Percentiles rank a stretch among this genome's conserved stretches.
These are phyloP conservation scores for Sporothrix globosa DNA, from an alignment of 2,329 filamentous ascomycete species.

Conservation along the genomic window DNA sequence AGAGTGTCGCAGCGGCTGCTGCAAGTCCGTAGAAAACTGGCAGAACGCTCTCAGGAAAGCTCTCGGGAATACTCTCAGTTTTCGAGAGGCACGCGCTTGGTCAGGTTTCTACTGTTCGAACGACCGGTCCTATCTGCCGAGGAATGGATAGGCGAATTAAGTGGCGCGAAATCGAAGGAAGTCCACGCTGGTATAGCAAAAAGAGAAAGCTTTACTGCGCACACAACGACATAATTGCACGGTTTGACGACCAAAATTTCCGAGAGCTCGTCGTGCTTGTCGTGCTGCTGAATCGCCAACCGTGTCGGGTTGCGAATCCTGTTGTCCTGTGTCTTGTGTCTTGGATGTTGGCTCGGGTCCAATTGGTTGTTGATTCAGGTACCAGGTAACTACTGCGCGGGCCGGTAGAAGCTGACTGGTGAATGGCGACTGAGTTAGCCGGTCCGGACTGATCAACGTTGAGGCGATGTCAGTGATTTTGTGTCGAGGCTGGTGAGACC, in stretches of 20 bases:
- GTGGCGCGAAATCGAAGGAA: neutral
- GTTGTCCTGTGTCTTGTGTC: neutral
- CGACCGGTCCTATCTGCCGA: neutral
- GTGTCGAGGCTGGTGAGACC: slow-evolving; percentile 23
- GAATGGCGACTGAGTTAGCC: slow-evolving; percentile 1
- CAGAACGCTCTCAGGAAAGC: no score
- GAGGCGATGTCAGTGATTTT: slow-evolving; percentile 14
- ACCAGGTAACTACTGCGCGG: neutral
- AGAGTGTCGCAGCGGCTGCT: neutral
- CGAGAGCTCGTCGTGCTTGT: neutral
- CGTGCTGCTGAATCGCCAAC: neutral
- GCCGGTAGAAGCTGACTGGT: neutral
- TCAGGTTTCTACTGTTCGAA: neutral
- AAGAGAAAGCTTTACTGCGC: neutral
- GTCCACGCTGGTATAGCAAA: neutral
- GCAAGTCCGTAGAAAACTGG: neutral
- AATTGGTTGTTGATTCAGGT: slow-evolving; percentile 16
- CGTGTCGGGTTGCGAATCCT: neutral
- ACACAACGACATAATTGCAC: slow-evolving; percentile 20
- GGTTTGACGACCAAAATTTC: neutral
- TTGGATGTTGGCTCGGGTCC: neutral
- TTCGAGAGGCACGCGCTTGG: neutral
- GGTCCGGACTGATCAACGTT: neutral
- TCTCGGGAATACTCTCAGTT: no score
- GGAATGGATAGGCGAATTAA: neutral